These are phyloP conservation scores for Collybia mongolica DNA, from an alignment of 768 basidiomycete genomes.

Conservation along the genomic window DNA sequence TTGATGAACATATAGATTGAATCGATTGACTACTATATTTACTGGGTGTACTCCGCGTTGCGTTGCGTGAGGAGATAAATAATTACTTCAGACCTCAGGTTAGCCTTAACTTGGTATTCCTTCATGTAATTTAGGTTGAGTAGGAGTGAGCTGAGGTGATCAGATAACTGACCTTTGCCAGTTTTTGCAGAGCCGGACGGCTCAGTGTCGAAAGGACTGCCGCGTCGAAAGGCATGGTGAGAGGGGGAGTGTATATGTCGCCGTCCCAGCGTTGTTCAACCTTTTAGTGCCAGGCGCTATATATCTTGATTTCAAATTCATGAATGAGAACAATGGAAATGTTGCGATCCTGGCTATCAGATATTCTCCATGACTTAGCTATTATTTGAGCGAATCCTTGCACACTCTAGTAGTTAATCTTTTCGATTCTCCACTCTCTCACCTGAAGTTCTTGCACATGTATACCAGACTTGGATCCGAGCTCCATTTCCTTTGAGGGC, in stretches of 20 bases:
- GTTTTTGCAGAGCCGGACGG: conserved; percentile 13
- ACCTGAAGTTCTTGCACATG: too few species aligned
- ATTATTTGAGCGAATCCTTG: too few species aligned
- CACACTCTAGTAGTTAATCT: too few species aligned
- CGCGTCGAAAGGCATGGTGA: conserved; percentile 4
- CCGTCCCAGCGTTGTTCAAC: too few species aligned
- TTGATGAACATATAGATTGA: too few species aligned
- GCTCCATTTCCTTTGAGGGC: too few species aligned
- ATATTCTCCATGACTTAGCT: too few species aligned
- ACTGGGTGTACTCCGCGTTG: not conserved
- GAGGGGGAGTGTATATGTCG: not conserved
- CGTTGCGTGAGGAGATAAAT: conserved; percentile 14
- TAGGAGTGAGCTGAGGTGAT: not conserved
- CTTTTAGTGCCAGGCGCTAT: too few species aligned
- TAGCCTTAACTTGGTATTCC: conserved; percentile 17
- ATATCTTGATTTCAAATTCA: conserved; percentile 5
- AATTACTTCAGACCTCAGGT: conserved; percentile 16
- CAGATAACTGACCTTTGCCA: conserved; percentile 13
- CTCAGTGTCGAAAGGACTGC: conserved; percentile 6
- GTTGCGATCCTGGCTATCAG: not conserved
- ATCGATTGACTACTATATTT: too few species aligned
- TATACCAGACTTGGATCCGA: too few species aligned
- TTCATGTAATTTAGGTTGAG: not conserved
- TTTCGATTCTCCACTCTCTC: too few species aligned
- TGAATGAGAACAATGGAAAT: conserved; percentile 8